Conservation (phyloP, 2,329 filamentous ascomycete genomes). For the Periconia sp. region DNA sequence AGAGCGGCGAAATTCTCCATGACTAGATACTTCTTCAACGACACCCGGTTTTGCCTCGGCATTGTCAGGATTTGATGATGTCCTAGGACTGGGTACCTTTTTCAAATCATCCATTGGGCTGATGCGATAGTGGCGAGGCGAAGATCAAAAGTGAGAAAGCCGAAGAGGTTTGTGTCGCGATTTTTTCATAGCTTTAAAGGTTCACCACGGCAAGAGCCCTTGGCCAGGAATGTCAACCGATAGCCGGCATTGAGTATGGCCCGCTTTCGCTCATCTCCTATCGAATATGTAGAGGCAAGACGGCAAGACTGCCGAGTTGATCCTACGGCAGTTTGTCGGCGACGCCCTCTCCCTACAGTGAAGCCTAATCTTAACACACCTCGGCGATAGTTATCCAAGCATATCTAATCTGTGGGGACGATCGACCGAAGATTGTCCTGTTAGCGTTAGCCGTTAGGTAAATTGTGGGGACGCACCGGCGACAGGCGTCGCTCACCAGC, state of each 20-base stretch:
- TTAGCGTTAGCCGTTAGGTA: too few species aligned
- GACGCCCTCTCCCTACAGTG: too few species aligned
- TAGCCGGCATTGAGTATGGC: too few species aligned
- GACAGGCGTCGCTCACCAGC: too few species aligned
- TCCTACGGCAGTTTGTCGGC: too few species aligned
- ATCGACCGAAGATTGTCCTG: too few species aligned
- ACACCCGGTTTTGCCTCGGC: background rate
- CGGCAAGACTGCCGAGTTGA: background rate
- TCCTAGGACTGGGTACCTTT: background rate
- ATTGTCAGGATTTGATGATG: background rate
- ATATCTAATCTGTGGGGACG: too few species aligned
- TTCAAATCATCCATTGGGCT: background rate
- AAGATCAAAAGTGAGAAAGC: background rate
- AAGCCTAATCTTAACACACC: background rate
- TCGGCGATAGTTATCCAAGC: conserved; percentile 1
- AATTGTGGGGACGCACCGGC: too few species aligned
- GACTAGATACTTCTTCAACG: background rate
- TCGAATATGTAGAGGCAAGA: background rate
- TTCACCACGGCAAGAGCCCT: too few species aligned
- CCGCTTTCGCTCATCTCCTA: background rate
- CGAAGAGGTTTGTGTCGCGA: background rate
- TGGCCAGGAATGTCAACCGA: too few species aligned
- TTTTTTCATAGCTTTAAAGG: too few species aligned
- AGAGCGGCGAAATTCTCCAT: conserved; percentile 7
- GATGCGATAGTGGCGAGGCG: background rate